Percentiles rank a stretch among this genome's conserved stretches.
These are phyloP conservation scores for Monilinia vaccinii-corymbosi DNA, from an alignment of 2,329 filamentous ascomycete genomes.

Conservation along the genomic window DNA sequence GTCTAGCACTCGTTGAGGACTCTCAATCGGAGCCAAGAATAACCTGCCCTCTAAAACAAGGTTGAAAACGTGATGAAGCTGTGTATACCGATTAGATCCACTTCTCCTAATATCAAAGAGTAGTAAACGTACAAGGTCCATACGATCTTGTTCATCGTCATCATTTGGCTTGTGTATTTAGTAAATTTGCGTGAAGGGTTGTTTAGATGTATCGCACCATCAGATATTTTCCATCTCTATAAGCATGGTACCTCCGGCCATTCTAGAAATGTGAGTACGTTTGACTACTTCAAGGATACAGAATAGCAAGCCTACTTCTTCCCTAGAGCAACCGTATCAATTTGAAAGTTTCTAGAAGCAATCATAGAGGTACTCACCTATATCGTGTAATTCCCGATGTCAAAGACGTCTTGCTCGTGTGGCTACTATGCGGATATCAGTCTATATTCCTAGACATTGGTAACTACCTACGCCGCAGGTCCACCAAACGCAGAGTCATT, in stretches of 20 bases:
- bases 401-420: slow-evolving; percentile 12
- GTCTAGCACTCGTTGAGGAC: slow-evolving; percentile 3
- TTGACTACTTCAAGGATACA: not conserved
- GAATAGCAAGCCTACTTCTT: slow-evolving; percentile 4
- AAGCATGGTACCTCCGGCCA: slow-evolving; percentile 34
- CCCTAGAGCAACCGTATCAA: not conserved
- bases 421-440: slow-evolving; percentile 1
- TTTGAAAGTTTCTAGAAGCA: not conserved
- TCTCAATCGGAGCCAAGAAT: not conserved
- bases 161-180: slow-evolving; percentile 23
- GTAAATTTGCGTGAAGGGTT: not conserved
- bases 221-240: slow-evolving; percentile 23
- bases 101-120: too few species aligned
- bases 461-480: not conserved
- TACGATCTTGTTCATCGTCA: slow-evolving; percentile 24
- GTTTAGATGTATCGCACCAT: slow-evolving; percentile 1
- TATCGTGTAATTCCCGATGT: slow-evolving; percentile 13
- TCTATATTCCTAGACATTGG: not conserved
- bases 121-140: slow-evolving; percentile 16
- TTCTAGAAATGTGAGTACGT: slow-evolving; percentile 22
- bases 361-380: not conserved
- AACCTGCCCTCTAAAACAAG: not conserved
- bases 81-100: not conserved
- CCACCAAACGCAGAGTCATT: slow-evolving; percentile 4
- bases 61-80: slow-evolving; percentile 7